Evolutionary conservation across 768 basidiomycete species (phyloP).

Genomic region (Galerina marginata): DNA sequence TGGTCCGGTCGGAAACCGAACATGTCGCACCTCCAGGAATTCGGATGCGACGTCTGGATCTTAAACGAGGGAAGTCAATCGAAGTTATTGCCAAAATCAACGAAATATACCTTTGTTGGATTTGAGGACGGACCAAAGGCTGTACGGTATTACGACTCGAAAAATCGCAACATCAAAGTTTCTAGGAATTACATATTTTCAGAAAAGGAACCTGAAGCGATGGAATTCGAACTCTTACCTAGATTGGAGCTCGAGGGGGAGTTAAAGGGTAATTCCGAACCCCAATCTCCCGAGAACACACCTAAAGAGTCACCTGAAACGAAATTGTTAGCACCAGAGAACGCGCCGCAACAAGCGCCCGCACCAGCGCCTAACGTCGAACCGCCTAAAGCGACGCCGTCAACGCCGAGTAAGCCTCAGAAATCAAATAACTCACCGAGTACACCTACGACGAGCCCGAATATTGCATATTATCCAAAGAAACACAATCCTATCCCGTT

Average conservation of each 20-base stretch:
- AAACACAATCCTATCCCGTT: background rate
- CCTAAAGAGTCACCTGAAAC: too few species aligned
- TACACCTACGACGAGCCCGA: too few species aligned
- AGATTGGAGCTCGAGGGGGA: conserved; percentile 8
- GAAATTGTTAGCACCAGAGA: too few species aligned
- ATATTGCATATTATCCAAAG: background rate
- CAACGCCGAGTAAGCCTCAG: too few species aligned
- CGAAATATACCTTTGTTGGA: background rate
- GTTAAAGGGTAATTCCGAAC: background rate
- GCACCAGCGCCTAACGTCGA: too few species aligned
- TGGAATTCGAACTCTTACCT: conserved; percentile 1
- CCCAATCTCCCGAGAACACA: too few species aligned
- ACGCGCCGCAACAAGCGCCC: too few species aligned
- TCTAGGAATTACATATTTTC: conserved; percentile 25
- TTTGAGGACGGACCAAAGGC: conserved; percentile 5
- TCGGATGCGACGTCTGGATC: conserved; percentile 23
- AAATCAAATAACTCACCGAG: too few species aligned
- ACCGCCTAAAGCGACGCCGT: too few species aligned
- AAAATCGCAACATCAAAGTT: conserved; percentile 20
- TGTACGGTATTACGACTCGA: conserved; percentile 6
- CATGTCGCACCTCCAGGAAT: conserved; percentile 28
- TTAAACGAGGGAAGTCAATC: conserved; percentile 6
- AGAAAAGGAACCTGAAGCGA: conserved; percentile 7
- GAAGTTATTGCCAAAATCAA: background rate
- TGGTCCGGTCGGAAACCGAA: conserved; percentile 22